Percentiles rank a stretch among this genome's conserved stretches.
These are phyloP conservation scores for Cladorrhinum sp. DNA, from an alignment of 2,329 filamentous ascomycete genomes.

Conservation along the genomic window DNA sequence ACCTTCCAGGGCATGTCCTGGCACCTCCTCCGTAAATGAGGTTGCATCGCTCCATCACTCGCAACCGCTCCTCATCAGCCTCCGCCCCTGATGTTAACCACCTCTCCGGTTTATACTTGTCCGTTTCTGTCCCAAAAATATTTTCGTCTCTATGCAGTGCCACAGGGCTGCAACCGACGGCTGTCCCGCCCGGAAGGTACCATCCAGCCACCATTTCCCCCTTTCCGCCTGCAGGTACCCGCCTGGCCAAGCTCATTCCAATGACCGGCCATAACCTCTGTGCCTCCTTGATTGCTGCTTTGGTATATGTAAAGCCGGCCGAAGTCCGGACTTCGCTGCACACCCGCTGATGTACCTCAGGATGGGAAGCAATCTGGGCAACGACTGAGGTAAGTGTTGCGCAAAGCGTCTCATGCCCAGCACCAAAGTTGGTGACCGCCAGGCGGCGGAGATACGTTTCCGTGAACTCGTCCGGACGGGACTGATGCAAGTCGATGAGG, in stretches of 20 bases:
- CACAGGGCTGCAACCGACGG: slow-evolving; percentile 50
- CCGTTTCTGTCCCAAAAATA: slow-evolving; percentile 47
- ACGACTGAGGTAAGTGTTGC: slow-evolving; percentile 50
- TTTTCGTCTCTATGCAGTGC: slow-evolving; percentile 48
- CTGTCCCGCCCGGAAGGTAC: slow-evolving; percentile 43
- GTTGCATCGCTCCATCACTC: slow-evolving; percentile 46
- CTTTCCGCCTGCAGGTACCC: slow-evolving; percentile 34
- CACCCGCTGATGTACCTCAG: slow-evolving; percentile 33
- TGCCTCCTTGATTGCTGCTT: slow-evolving; percentile 49
- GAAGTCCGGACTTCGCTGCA: slow-evolving; percentile 29
- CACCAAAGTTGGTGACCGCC: slow-evolving; percentile 54
- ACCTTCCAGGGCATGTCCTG: slow-evolving; percentile 48
- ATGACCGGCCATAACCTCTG: slow-evolving; percentile 51
- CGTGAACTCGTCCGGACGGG: slow-evolving; percentile 45
- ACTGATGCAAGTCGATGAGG: slow-evolving; percentile 44
- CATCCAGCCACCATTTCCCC: slow-evolving; percentile 40
- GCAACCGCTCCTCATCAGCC: slow-evolving; percentile 27
- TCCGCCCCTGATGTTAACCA: slow-evolving; percentile 38
- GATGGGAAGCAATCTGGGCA: slow-evolving; percentile 44
- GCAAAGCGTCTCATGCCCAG: slow-evolving; percentile 53
- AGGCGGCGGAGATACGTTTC: slow-evolving; percentile 49
- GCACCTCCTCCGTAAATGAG: slow-evolving; percentile 52
- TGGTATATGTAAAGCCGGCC: slow-evolving; percentile 34
- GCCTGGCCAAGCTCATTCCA: slow-evolving; percentile 49
- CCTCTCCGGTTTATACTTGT: slow-evolving; percentile 43